Conservation (phyloP, 2,329 filamentous ascomycete species). For the Lasiodiplodia sp. region DNA sequence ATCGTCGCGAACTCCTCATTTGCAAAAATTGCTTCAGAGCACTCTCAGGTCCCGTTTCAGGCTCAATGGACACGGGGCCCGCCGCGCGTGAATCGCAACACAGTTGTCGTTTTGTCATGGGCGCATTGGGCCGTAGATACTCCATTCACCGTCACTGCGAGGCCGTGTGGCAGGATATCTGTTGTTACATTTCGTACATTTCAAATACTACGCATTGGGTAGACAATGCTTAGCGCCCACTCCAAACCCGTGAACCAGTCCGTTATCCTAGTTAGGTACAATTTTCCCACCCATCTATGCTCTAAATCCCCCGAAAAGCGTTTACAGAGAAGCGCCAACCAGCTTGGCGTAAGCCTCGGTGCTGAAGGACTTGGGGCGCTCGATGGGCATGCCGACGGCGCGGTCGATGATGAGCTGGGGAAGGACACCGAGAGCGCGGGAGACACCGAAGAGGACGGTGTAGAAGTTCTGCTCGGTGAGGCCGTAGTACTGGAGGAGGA, state of each 20-base stretch:
- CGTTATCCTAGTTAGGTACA: slow-evolving; percentile 20
- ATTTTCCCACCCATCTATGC: slow-evolving; percentile 26
- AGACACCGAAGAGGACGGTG: slow-evolving; percentile 99
- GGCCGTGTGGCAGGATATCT: not conserved
- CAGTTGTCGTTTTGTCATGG: not conserved
- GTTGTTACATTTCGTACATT: slow-evolving; percentile 27
- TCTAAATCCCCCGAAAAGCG: slow-evolving; percentile 22
- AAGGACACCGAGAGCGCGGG: slow-evolving; percentile 95
- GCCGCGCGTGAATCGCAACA: not conserved
- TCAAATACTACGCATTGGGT: slow-evolving; percentile 27
- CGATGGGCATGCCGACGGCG: slow-evolving; percentile 93
- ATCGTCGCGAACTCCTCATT: not conserved
- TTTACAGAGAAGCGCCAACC: slow-evolving; percentile 86
- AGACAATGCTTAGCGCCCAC: slow-evolving; percentile 24
- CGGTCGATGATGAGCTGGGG: slow-evolving; percentile 99
- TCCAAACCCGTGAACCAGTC: slow-evolving; percentile 25
- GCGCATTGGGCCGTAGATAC: not conserved
- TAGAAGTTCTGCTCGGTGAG: slow-evolving; percentile 99
- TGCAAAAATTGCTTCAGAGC: not conserved
- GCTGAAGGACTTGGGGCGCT: slow-evolving; percentile 99
- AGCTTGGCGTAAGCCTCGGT: slow-evolving; percentile 97
- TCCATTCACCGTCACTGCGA: slow-evolving; percentile 5
- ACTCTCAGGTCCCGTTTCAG: not conserved
- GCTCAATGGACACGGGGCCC: not conserved
- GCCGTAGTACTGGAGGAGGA: slow-evolving; percentile 99